Conservation (phyloP, 1,284 basidiomycete species). For the Cutaneotrichosporon cyanovorans region DNA sequence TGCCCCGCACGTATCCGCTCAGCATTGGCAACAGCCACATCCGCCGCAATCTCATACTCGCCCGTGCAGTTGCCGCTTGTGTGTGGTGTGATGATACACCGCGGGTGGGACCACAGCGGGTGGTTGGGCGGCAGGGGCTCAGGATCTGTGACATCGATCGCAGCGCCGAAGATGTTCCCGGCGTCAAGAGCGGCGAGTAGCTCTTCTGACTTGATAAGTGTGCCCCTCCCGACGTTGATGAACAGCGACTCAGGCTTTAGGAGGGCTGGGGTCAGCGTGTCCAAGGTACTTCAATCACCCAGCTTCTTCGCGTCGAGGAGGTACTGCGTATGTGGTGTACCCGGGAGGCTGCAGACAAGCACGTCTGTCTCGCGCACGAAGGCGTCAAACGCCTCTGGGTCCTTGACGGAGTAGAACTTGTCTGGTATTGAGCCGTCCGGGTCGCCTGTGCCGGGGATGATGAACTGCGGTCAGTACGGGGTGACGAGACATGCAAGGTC, state of each 20-base stretch:
- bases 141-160: conserved; percentile 41
- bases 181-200: conserved; percentile 25
- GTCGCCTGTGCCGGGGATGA: conserved; percentile 40
- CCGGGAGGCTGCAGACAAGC: conserved; percentile 37
- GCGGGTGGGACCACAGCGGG: conserved; percentile 33
- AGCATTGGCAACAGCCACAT: conserved; percentile 39
- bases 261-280: conserved; percentile 9
- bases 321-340: conserved; percentile 31
- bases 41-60: conserved; percentile 32
- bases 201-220: conserved; percentile 35
- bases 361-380: conserved; percentile 41
- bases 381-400: conserved; percentile 25
- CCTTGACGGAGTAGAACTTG: conserved; percentile 36
- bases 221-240: conserved; percentile 41
- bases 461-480: conserved; percentile 18
- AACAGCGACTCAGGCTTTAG: conserved; percentile 34
- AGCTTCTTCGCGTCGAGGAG: conserved; percentile 35
- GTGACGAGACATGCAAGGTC: too few species aligned
- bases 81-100: conserved; percentile 35
- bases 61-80: conserved; percentile 31
- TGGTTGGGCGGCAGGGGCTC: conserved; percentile 34
- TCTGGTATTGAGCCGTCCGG: conserved; percentile 37
- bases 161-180: conserved; percentile 28
- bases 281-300: conserved; percentile 20
- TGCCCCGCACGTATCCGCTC: conserved; percentile 27